phyloP scores from a whole-genome alignment of 192 early-diverging fungal genomes.

The Coemansia sp. region DNA sequence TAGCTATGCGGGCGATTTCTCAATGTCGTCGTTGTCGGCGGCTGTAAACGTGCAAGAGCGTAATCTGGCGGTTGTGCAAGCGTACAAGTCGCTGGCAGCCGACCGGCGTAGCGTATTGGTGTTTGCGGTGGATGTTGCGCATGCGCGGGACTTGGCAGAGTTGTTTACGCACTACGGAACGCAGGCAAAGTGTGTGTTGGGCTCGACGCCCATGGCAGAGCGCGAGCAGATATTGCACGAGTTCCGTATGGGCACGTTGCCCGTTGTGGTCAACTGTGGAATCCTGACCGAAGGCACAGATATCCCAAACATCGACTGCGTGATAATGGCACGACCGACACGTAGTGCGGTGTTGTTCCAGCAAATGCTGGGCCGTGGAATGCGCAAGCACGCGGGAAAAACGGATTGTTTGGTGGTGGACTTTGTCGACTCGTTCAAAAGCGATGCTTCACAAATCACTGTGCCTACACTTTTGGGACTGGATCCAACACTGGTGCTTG shows the following conservation, averaged over 20 bases:
- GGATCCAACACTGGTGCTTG: conserved; percentile 56
- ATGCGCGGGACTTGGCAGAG: conserved; percentile 61
- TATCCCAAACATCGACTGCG: conserved; percentile 85
- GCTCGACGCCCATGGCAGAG: conserved; percentile 55
- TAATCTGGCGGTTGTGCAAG: conserved; percentile 66
- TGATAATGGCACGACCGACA: conserved; percentile 86
- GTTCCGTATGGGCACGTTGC: conserved; percentile 63
- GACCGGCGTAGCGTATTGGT: conserved; percentile 64
- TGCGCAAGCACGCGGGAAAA: conserved; percentile 69
- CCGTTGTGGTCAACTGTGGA: conserved; percentile 89
- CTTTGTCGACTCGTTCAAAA: conserved; percentile 73
- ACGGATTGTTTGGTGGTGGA: conserved; percentile 80
- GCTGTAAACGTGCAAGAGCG: conserved; percentile 60
- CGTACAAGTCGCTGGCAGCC: conserved; percentile 59
- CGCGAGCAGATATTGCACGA: conserved; percentile 60
- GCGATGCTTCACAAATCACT: conserved; percentile 57
- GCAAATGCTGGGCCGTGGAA: conserved; percentile 95
- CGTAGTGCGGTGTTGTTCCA: conserved; percentile 80
- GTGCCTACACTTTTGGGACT: conserved; percentile 82
- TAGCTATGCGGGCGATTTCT: conserved; percentile 63
- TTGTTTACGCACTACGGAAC: conserved; percentile 56
- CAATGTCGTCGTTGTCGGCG: conserved; percentile 52
- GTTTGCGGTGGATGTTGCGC: conserved; percentile 84
- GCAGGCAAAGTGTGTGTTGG: conserved; percentile 54
- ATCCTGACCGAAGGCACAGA: conserved; percentile 83